phyloP scores from a whole-genome alignment of 2,329 filamentous ascomycete species.

The Arthrobotrys conoides region DNA sequence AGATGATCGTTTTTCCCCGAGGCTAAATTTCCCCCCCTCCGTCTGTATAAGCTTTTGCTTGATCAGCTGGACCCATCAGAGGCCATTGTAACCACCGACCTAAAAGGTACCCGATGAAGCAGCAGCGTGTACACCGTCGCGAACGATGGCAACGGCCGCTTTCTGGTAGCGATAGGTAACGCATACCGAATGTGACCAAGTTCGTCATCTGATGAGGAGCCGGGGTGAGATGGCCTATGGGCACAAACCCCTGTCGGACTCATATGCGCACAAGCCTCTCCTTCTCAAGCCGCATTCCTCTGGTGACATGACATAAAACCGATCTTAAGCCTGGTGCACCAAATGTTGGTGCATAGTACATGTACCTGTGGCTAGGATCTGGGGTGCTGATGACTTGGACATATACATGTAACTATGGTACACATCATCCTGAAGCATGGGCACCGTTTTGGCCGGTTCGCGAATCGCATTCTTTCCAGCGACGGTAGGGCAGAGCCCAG shows the following conservation, averaged over 20 bases:
- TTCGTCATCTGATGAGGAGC: slow-evolving; percentile 54
- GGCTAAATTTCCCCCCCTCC: slow-evolving; percentile 23
- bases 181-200: slow-evolving; percentile 39
- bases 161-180: slow-evolving; percentile 52
- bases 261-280: slow-evolving; percentile 46
- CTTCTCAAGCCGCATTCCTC: slow-evolving; percentile 37
- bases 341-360: not conserved
- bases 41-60: slow-evolving; percentile 29
- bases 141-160: slow-evolving; percentile 21
- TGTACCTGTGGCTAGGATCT: slow-evolving; percentile 32
- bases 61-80: slow-evolving; percentile 44
- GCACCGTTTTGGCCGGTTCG: slow-evolving; percentile 21
- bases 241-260: slow-evolving; percentile 37
- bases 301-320: not conserved
- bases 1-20: not conserved
- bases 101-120: slow-evolving; percentile 20
- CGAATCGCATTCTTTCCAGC: slow-evolving; percentile 29
- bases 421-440: slow-evolving; percentile 21
- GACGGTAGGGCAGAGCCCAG: not conserved
- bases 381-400: slow-evolving; percentile 6
- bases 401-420: slow-evolving; percentile 27
- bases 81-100: slow-evolving; percentile 16
- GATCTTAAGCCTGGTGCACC: slow-evolving; percentile 6
- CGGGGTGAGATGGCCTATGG: slow-evolving; percentile 22
- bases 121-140: slow-evolving; percentile 37